phyloP scores from a whole-genome alignment of 768 basidiomycete genomes.

The Tubosaeta sp. region DNA sequence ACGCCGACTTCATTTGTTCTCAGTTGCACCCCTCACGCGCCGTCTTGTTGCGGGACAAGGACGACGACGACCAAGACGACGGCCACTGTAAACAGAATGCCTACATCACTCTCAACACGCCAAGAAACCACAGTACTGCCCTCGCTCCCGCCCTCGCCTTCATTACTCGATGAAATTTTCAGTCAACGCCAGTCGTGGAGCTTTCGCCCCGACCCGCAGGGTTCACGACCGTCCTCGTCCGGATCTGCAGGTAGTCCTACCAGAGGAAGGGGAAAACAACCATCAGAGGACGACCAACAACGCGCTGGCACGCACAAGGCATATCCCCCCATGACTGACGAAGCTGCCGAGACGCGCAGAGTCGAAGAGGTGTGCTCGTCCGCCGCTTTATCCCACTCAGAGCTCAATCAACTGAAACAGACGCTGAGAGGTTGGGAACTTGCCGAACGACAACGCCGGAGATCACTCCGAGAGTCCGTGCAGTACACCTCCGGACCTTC shows the following conservation, averaged over 20 bases:
- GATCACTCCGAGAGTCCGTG: constrained; percentile 59
- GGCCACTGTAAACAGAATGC: constrained; percentile 16
- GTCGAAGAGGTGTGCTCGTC: constrained; percentile 59
- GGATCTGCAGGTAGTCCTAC: constrained; percentile 1
- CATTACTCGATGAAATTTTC: constrained; percentile 44
- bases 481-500: constrained; percentile 33
- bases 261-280: constrained; percentile 34
- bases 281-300: constrained; percentile 16
- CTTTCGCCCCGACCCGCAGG: constrained; percentile 22
- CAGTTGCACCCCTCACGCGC: neutral
- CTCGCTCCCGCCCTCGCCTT: constrained; percentile 37
- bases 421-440: constrained; percentile 76
- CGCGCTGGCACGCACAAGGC: constrained; percentile 16
- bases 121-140: constrained; percentile 14
- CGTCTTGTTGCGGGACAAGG: neutral
- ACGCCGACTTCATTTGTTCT: constrained; percentile 1
- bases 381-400: neutral
- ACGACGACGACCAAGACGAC: constrained; percentile 8
- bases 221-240: constrained; percentile 19
- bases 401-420: constrained; percentile 35
- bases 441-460: constrained; percentile 72
- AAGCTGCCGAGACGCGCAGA: constrained; percentile 60
- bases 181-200: constrained; percentile 32
- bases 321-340: constrained; percentile 69
- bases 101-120: constrained; percentile 12